Base-by-base conservation (phyloP, 73 alveolate genomes). In the Strombidium stylifer region DNA sequence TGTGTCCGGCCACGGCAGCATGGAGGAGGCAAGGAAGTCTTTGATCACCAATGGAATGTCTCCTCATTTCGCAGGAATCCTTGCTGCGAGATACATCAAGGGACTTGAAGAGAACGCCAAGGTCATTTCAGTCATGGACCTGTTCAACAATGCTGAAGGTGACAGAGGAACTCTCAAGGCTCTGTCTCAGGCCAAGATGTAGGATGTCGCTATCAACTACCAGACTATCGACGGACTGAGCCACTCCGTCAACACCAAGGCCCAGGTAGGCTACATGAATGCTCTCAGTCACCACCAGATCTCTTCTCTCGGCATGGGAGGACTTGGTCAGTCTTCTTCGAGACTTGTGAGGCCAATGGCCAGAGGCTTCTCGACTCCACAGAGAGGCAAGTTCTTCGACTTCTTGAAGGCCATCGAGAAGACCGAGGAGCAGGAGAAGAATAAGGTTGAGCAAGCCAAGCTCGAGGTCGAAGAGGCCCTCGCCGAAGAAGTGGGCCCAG, bases 321-420 rank as follows among this genome's bases (percentile, higher is more conserved):
- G 14, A 4, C 24, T 3, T 42, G 14, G 8, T 14, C 53, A 42
- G 53, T n/a, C n/a, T n/a, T n/a, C n/a, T n/a, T n/a, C n/a, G n/a
- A n/a, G n/a, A n/a, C 81, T 69, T 26, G 47, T 67, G 30, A 67
- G 81, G 50, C 81, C 81, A 15, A 21, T 50, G 30, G 30, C 57
- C 18, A 48, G 69, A 30, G 69, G 70, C 3, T 67, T 50, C 59
- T 32, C 37, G n/a, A 28, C 70, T 32, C 21, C 18, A 30, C 39
- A 57, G 42, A 34, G 50, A 59, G 32, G 54, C 41, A 46, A 47
- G 45, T 34, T 45, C 66, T 50, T 51, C 8, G 66, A 50, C 2
- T 67, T 50, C 46, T 18, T 50, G 11, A 24, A 53, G 44, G 50
- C 42, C 2, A 24, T 60, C 2, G 75, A 60, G n/a, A 16, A 39